phyloP scores from a whole-genome alignment of 345 rosid genomes.

The Populus alba region DNA sequence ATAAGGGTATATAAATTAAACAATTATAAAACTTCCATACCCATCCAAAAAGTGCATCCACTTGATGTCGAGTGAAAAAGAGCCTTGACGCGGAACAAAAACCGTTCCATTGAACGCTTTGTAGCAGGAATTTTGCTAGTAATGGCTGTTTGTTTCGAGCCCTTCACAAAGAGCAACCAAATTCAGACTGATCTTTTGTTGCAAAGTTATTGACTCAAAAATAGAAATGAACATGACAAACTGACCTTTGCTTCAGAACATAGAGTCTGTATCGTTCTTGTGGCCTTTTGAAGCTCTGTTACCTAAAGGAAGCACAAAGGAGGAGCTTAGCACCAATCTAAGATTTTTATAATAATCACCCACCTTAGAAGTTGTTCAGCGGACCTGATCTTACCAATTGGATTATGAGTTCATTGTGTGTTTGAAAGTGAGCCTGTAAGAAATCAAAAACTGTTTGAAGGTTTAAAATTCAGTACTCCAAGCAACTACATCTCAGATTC shows the following conservation, averaged over 20 bases:
- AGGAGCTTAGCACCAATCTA: not conserved
- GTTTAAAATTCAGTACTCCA: conserved; percentile 13
- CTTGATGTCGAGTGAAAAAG: conserved; percentile 70
- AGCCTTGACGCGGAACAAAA: conserved; percentile 74
- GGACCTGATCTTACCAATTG: conserved; percentile 49
- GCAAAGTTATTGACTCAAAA: not conserved
- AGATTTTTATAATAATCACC: not conserved
- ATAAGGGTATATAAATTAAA: not conserved
- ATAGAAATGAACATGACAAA: not conserved
- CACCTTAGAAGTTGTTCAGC: not conserved
- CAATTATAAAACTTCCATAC: conserved; percentile 30
- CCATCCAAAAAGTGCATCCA: conserved; percentile 85
- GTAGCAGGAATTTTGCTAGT: conserved; percentile 77
- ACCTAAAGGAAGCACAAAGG: conserved; percentile 39
- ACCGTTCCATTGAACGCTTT: conserved; percentile 79
- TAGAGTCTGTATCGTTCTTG: conserved; percentile 76
- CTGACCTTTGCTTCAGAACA: conserved; percentile 93
- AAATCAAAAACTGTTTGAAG: conserved; percentile 63
- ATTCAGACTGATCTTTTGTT: not conserved
- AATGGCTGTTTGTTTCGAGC: conserved; percentile 64
- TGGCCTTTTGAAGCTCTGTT: conserved; percentile 83
- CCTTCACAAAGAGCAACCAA: conserved; percentile 41
- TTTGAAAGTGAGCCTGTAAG: conserved; percentile 61
- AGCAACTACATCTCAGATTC: conserved; percentile 6
- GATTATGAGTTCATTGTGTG: conserved; percentile 55